Percentiles rank a stretch among this genome's conserved stretches.
phyloP scores from a whole-genome alignment of 768 basidiomycete species.

The Phanerochaete carnosa region DNA sequence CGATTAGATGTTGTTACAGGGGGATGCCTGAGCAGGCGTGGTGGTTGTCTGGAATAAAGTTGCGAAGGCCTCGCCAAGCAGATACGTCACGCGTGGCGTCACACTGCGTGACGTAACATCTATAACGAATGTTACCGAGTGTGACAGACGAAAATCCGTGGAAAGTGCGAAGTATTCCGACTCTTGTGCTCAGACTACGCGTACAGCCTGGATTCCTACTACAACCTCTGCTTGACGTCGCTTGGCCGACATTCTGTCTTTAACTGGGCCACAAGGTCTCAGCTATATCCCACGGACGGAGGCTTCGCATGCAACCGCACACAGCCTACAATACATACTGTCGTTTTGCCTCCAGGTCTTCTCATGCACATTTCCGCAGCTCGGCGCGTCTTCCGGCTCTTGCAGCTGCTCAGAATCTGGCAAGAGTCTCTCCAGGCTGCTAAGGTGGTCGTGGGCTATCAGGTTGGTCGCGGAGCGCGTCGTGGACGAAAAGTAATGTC shows the following conservation, averaged over 20 bases:
- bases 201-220: neutral
- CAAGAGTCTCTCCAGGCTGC: too few species aligned
- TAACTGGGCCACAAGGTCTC: neutral
- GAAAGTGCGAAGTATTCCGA: neutral
- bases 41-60: slow-evolving; percentile 9
- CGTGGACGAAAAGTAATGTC: neutral
- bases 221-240: neutral
- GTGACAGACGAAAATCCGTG: neutral
- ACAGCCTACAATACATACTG: neutral
- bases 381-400: neutral
- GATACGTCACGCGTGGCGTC: slow-evolving; percentile 4
- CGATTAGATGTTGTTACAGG: slow-evolving; percentile 3
- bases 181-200: neutral
- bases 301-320: too few species aligned
- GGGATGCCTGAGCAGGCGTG: slow-evolving; percentile 1
- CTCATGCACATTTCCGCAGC: neutral
- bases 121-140: neutral
- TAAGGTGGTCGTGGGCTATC: neutral
- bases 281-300: neutral
- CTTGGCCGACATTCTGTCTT: neutral
- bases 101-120: neutral
- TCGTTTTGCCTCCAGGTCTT: neutral
- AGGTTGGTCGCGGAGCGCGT: neutral
- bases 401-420: neutral
- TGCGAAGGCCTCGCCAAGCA: neutral